Evolutionary conservation across 495 filamentous ascomycete species (phyloP).

Genomic region (Geoglossum glabrum): DNA sequence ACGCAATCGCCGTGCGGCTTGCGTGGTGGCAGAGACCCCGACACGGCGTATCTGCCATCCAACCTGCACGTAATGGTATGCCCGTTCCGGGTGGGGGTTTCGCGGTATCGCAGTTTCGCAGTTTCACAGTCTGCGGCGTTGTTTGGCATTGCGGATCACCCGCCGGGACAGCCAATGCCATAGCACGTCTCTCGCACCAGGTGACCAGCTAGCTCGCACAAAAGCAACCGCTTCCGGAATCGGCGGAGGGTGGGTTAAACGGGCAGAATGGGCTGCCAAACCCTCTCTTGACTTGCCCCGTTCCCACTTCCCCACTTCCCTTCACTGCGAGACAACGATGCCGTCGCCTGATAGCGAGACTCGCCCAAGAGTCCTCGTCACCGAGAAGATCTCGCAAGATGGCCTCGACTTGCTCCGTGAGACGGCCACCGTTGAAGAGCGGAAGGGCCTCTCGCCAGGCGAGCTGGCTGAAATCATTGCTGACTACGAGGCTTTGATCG

Average conservation of each 20-base stretch:
- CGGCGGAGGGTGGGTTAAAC: neutral
- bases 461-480: constrained; percentile 39
- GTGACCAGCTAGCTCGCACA: neutral
- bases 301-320: neutral
- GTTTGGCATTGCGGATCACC: neutral
- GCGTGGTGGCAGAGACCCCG: no score
- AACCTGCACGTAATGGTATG: no score
- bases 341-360: constrained; percentile 7
- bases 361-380: constrained; percentile 31
- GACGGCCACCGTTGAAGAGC: constrained; percentile 38
- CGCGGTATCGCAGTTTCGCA: no score
- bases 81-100: no score
- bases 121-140: neutral
- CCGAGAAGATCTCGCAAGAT: constrained; percentile 55
- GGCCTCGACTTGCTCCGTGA: constrained; percentile 38
- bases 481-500: constrained; percentile 44
- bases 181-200: neutral
- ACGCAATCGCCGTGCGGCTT: no score
- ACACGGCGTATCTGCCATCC: no score
- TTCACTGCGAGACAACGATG: constrained; percentile 9
- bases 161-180: neutral
- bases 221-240: neutral
- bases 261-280: neutral
- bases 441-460: constrained; percentile 30
- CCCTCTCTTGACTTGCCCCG: neutral